These are phyloP conservation scores for Starmerella vaccinii DNA, from an alignment of 805 yeast species.

Conservation along the genomic window DNA sequence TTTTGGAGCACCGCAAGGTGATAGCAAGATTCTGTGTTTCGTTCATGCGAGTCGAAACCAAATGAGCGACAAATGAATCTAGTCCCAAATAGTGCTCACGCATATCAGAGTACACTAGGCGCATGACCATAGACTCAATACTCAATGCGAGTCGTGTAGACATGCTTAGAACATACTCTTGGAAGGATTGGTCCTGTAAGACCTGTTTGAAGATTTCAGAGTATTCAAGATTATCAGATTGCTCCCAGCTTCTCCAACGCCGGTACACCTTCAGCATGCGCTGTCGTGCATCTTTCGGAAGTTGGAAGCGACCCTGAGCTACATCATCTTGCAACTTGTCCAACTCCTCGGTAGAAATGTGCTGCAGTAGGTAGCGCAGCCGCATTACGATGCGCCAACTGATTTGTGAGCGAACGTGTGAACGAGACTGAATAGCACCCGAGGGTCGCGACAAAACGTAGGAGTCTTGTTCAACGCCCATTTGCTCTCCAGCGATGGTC, in stretches of 20 bases:
- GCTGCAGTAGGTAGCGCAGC: conserved; percentile 58
- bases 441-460: conserved; percentile 85
- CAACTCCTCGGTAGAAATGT: conserved; percentile 44
- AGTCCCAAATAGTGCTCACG: conserved; percentile 19
- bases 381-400: conserved; percentile 83
- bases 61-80: conserved; percentile 6
- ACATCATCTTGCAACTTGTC: conserved; percentile 30
- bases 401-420: conserved; percentile 69
- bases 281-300: conserved; percentile 44
- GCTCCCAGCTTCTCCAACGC: conserved; percentile 90
- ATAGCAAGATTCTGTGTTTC: conserved; percentile 19
- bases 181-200: conserved; percentile 16
- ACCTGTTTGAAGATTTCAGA: conserved; percentile 25
- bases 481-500: conserved; percentile 38
- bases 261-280: conserved; percentile 52
- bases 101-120: conserved; percentile 14
- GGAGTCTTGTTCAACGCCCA: conserved; percentile 68
- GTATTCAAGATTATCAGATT: conserved; percentile 16
- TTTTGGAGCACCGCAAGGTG: conserved; percentile 19
- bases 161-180: conserved; percentile 17
- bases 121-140: conserved; percentile 17
- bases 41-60: conserved; percentile 13
- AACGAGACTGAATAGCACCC: conserved; percentile 57
- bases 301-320: conserved; percentile 32
- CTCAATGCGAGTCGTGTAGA: conserved; percentile 7